Evolutionary conservation across 2,329 filamentous ascomycete species (phyloP).

Genomic region (Aspergillus quadrilineatus): DNA sequence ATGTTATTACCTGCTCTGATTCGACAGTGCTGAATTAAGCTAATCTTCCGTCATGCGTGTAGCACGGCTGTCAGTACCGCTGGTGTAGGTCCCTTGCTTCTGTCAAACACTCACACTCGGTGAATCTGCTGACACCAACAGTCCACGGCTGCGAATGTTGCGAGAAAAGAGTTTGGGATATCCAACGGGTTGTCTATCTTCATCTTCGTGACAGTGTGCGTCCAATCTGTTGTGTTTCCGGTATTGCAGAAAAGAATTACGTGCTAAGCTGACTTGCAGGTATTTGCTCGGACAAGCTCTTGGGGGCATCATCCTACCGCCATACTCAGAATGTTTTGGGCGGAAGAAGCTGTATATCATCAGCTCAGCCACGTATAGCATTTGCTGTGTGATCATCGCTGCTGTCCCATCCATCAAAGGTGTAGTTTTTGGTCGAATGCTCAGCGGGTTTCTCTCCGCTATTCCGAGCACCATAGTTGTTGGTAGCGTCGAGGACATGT

Average conservation of each 20-base stretch:
- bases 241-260: neutral
- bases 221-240: neutral
- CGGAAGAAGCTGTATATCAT: constrained; percentile 38
- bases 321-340: constrained; percentile 41
- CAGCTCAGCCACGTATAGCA: constrained; percentile 29
- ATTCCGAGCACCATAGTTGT: constrained; percentile 50
- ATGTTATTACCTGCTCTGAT: neutral
- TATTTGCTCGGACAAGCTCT: constrained; percentile 36
- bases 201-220: constrained; percentile 27
- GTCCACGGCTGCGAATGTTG: constrained; percentile 31
- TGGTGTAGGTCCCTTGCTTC: constrained; percentile 28
- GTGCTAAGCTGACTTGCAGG: constrained; percentile 16
- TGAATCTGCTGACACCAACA: constrained; percentile 14
- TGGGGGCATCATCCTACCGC: constrained; percentile 37
- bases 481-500: constrained; percentile 53
- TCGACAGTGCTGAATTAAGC: constrained; percentile 1
- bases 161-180: constrained; percentile 28
- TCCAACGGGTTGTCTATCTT: constrained; percentile 30
- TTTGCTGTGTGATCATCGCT: constrained; percentile 41
- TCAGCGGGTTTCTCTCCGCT: constrained; percentile 48
- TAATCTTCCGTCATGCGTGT: constrained; percentile 13
- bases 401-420: constrained; percentile 36
- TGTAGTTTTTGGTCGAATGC: constrained; percentile 44
- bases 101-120: neutral
- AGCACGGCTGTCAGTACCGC: constrained; percentile 39